Evolutionary conservation across 768 basidiomycete genomes (phyloP).

Genomic region (Tulasnella sp.): DNA sequence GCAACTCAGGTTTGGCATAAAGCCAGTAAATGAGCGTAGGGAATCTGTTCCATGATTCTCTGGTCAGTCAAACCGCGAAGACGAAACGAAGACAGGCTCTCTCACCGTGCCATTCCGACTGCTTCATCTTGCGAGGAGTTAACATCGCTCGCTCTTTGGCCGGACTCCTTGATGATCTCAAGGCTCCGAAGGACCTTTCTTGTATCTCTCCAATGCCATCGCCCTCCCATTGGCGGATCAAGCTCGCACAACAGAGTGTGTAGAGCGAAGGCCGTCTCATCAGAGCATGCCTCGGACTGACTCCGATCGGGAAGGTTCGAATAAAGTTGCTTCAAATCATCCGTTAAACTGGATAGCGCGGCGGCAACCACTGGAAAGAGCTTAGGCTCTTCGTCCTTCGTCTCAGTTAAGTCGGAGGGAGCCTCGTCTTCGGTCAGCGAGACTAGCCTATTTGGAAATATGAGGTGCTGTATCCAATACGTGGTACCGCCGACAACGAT

Average conservation of each 20-base stretch:
- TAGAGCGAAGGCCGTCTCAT: conserved; percentile 62
- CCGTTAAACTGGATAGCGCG: conserved; percentile 23
- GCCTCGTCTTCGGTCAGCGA: conserved; percentile 29
- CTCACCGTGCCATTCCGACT: conserved; percentile 38
- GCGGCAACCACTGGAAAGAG: not conserved
- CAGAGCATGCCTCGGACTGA: conserved; percentile 59
- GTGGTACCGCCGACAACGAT: conserved; percentile 95
- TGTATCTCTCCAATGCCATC: conserved; percentile 98
- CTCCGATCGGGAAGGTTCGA: conserved; percentile 61
- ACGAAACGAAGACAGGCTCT: not conserved
- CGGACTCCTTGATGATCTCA: conserved; percentile 72
- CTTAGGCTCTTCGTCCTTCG: not conserved
- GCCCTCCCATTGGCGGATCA: conserved; percentile 70
- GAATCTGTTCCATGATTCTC: conserved; percentile 56
- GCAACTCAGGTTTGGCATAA: conserved; percentile 65
- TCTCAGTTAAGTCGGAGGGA: not conserved
- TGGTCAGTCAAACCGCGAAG: not conserved
- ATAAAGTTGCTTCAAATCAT: conserved; percentile 48
- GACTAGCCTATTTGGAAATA: conserved; percentile 79
- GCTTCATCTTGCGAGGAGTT: conserved; percentile 62
- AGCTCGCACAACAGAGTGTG: conserved; percentile 67
- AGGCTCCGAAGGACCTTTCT: conserved; percentile 85
- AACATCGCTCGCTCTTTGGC: conserved; percentile 67
- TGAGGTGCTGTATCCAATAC: conserved; percentile 95
- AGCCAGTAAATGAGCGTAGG: conserved; percentile 90